These are phyloP conservation scores for Chytriomyces sp. DNA, from an alignment of 192 early-diverging fungal species.

Conservation along the genomic window DNA sequence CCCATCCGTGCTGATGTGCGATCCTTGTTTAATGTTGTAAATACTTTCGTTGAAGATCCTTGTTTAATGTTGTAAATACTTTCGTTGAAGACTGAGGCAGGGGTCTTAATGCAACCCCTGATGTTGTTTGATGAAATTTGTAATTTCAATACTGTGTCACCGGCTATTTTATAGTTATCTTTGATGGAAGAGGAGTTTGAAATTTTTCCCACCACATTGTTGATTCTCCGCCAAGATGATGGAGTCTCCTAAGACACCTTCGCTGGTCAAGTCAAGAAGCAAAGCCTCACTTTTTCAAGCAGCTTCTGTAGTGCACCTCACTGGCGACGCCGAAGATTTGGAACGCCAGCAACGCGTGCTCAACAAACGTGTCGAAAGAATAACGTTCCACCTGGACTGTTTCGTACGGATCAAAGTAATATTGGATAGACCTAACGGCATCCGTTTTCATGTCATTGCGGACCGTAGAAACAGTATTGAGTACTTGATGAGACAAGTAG, in stretches of 20 bases:
- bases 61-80: too few relatives aligned
- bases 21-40: too few relatives aligned
- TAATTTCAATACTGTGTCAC: too few relatives aligned
- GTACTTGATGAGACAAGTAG: slow-evolving; percentile 65
- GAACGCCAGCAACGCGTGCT: neutral
- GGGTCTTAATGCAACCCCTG: too few relatives aligned
- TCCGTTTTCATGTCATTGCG: slow-evolving; percentile 17
- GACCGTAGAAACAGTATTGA: slow-evolving; percentile 61
- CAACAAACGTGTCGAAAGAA: slow-evolving; percentile 1
- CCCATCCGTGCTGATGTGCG: too few relatives aligned
- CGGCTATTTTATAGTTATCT: too few relatives aligned
- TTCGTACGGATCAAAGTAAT: neutral
- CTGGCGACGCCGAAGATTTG: neutral
- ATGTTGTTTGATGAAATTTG: too few relatives aligned
- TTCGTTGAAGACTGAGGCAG: too few relatives aligned
- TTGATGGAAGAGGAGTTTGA: neutral
- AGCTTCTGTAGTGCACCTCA: neutral
- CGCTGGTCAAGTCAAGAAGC: neutral
- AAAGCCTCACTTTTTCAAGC: neutral
- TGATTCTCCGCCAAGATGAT: neutral
- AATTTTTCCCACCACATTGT: neutral
- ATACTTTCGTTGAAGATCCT: too few relatives aligned
- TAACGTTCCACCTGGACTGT: slow-evolving; percentile 2
- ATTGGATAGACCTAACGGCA: neutral
- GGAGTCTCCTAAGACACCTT: neutral